Evolutionary conservation across 179 eudicot species (phyloP).

Genomic region (Drosera spatulata): DNA sequence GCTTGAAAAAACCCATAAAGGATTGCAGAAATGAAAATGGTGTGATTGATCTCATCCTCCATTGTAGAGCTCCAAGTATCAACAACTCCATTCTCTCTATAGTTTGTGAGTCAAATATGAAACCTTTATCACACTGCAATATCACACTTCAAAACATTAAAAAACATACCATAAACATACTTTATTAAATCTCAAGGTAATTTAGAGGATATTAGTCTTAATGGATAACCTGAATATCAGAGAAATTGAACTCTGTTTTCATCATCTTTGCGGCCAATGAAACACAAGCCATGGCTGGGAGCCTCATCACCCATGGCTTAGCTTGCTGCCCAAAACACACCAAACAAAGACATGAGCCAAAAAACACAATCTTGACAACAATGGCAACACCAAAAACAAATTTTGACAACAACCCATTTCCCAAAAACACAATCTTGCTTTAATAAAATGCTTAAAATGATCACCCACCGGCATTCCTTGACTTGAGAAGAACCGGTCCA

Average conservation of each 20-base stretch:
- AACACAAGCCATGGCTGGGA: slow-evolving; percentile 34
- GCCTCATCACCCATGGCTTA: slow-evolving; percentile 35
- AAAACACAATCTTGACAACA: not conserved
- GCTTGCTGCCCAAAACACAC: slow-evolving; percentile 7
- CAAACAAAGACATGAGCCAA: not conserved
- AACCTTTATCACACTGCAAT: slow-evolving; percentile 19
- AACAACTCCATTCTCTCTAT: slow-evolving; percentile 39
- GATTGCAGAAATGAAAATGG: slow-evolving; percentile 40
- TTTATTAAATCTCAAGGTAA: no score
- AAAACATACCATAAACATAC: no score
- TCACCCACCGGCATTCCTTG: slow-evolving; percentile 15
- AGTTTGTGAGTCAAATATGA: slow-evolving; percentile 21
- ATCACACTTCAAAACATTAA: no score
- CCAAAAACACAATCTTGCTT: not conserved
- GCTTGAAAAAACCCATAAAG: slow-evolving; percentile 32
- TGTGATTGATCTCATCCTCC: slow-evolving; percentile 57
- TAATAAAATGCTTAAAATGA: not conserved
- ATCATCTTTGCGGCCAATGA: slow-evolving; percentile 39
- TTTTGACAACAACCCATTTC: not conserved
- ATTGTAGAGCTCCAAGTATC: slow-evolving; percentile 40
- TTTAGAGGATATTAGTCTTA: no score
- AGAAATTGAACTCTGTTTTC: slow-evolving; percentile 17
- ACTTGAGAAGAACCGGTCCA: slow-evolving; percentile 33
- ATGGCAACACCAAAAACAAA: not conserved
- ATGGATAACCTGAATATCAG: slow-evolving; percentile 25